Conservation (phyloP, 805 yeast species). For the Sugiyamaella lignohabitans region DNA sequence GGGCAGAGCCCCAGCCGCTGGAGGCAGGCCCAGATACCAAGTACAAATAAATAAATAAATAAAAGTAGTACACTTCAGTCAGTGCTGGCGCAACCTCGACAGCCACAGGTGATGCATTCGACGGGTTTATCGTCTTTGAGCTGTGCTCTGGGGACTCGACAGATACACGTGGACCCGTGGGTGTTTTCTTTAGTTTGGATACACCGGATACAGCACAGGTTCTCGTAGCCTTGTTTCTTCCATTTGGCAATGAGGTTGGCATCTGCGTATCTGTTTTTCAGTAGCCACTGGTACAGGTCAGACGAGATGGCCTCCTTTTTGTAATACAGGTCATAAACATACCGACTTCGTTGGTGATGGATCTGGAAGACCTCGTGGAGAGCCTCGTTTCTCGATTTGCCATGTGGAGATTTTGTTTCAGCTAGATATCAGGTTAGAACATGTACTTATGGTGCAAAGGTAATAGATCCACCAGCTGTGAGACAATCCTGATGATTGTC, state of each 20-base stretch:
- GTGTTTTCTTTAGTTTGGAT: constrained; percentile 56
- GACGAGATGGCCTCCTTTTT: constrained; percentile 59
- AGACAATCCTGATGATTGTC: no score
- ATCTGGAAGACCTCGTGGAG: constrained; percentile 65
- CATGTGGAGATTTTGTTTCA: constrained; percentile 38
- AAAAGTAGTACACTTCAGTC: constrained; percentile 36
- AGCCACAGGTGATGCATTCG: constrained; percentile 76
- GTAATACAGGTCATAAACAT: constrained; percentile 67
- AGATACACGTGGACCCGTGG: constrained; percentile 68
- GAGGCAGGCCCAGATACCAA: no score
- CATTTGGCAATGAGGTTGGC: constrained; percentile 72
- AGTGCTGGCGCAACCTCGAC: constrained; percentile 74
- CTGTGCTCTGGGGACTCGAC: constrained; percentile 71
- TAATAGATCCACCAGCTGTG: no score
- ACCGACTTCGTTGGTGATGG: constrained; percentile 70
- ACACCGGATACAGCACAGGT: constrained; percentile 76
- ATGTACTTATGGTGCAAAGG: no score
- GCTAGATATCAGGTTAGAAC: constrained; percentile 25
- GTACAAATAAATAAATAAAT: no score
- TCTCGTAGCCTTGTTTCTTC: constrained; percentile 81
- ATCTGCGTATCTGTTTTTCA: constrained; percentile 62
- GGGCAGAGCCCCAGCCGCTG: not conserved
- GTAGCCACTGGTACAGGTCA: constrained; percentile 66
- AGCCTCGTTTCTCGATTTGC: constrained; percentile 46
- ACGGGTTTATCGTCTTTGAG: constrained; percentile 33